Evolutionary conservation across 768 basidiomycete species (phyloP).

Genomic region (Gymnopilus junonius): DNA sequence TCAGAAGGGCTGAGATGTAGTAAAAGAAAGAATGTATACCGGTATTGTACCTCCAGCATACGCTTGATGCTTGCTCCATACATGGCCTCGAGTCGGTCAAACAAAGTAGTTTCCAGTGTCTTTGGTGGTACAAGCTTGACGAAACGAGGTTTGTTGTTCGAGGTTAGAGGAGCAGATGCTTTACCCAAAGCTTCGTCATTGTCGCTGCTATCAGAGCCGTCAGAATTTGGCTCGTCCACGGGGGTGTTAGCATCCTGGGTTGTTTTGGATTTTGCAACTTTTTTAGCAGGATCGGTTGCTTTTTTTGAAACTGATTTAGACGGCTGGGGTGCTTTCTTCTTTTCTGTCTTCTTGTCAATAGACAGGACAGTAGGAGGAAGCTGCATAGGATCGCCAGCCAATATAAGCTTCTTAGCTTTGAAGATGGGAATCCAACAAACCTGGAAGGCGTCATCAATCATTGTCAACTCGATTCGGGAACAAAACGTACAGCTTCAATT

Average conservation of each 20-base stretch:
- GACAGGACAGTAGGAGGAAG: constrained; percentile 93
- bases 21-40: constrained; percentile 47
- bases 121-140: constrained; percentile 58
- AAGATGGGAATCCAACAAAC: constrained; percentile 96
- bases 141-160: constrained; percentile 16
- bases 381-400: constrained; percentile 96
- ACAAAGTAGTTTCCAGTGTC: constrained; percentile 87
- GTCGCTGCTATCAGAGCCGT: constrained; percentile 4
- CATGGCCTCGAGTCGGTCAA: constrained; percentile 89
- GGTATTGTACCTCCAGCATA: constrained; percentile 90
- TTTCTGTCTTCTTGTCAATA: constrained; percentile 41
- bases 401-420: constrained; percentile 86
- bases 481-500: constrained; percentile 76
- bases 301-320: not conserved
- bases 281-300: not conserved
- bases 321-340: not conserved
- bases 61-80: constrained; percentile 84
- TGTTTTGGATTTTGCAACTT: not conserved
- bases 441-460: constrained; percentile 35
- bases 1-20: not conserved
- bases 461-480: not conserved
- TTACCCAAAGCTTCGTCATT: constrained; percentile 19
- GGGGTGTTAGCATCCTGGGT: not conserved
- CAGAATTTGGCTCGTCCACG: not conserved
- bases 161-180: constrained; percentile 15